Evolutionary conservation across 73 alveolate genomes (phyloP).

Genomic region (Stentor coeruleus): DNA sequence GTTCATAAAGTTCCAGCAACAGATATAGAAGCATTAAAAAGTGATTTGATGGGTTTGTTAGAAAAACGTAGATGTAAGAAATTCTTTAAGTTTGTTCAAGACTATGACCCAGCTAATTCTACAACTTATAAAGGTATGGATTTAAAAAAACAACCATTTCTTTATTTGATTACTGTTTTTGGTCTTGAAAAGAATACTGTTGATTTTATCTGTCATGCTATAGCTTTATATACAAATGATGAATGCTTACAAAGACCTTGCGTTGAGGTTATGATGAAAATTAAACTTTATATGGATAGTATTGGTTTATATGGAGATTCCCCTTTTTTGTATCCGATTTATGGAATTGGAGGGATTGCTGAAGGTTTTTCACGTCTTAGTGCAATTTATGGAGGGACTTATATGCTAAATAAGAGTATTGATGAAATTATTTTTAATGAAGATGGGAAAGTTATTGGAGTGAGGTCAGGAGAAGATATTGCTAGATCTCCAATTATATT

Average conservation of each 20-base stretch:
- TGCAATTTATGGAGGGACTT: conserved; percentile 97
- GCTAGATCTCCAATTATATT: conserved; percentile 84
- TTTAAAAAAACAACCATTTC: conserved; percentile 28
- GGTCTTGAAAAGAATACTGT: conserved; percentile 91
- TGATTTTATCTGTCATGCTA: conserved; percentile 98
- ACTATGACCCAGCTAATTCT: conserved; percentile 69
- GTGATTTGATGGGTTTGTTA: conserved; percentile 95
- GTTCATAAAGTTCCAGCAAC: conserved; percentile 95
- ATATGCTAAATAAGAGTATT: conserved; percentile 91
- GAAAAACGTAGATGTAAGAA: conserved; percentile 97
- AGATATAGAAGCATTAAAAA: conserved; percentile 88
- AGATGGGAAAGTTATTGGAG: conserved; percentile 68
- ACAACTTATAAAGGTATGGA: conserved; percentile 46
- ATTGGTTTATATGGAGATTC: conserved; percentile 75
- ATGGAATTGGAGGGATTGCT: conserved; percentile 98
- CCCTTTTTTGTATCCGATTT: conserved; percentile 98
- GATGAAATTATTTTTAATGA: conserved; percentile 88
- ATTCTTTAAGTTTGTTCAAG: conserved; percentile 86
- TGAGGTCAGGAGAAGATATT: conserved; percentile 26
- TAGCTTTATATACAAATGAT: conserved; percentile 86
- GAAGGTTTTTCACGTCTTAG: conserved; percentile 96
- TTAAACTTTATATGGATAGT: conserved; percentile 62
- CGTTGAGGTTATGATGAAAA: conserved; percentile 42
- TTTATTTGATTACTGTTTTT: conserved; percentile 57
- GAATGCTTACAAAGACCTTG: conserved; percentile 64